A percentile compares a stretch with the other conserved stretches of the same genome.
Conservation (phyloP, 192 early-diverging fungal species). For the Podochytrium sp. region DNA sequence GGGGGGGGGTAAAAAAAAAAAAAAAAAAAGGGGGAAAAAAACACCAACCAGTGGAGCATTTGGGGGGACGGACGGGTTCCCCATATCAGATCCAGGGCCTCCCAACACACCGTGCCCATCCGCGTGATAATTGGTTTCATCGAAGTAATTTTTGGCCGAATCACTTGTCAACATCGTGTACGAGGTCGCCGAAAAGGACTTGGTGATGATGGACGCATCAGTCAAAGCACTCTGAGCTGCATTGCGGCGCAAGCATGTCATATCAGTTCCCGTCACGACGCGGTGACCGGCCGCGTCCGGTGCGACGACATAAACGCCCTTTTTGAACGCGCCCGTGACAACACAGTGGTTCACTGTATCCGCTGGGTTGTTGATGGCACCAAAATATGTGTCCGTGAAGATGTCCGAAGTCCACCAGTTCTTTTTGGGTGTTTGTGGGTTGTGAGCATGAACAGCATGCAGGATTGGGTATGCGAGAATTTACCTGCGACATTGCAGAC, state of each 20-base stretch:
- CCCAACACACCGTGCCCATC: neutral
- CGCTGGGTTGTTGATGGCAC: neutral
- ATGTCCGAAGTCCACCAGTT: conserved; percentile 10
- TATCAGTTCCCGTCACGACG: neutral
- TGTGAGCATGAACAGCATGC: neutral
- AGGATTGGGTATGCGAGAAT: neutral
- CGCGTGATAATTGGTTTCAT: conserved; percentile 3
- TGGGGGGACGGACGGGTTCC: neutral
- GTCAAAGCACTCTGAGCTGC: neutral
- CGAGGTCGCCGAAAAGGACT: neutral
- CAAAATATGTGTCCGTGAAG: neutral
- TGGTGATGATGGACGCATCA: neutral
- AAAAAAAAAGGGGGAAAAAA: neutral
- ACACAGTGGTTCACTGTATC: conserved; percentile 6
- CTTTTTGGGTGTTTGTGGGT: neutral
- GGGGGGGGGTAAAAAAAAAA: too few relatives aligned
- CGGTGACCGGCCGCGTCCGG: neutral
- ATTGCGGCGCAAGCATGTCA: neutral
- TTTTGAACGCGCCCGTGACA: neutral
- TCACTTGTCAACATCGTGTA: neutral
- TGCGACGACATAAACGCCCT: neutral
- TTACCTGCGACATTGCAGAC: conserved; percentile 1
- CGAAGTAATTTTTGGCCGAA: neutral
- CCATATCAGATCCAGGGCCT: neutral
- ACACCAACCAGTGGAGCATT: neutral